phyloP scores from a whole-genome alignment of 176 grass and related monocot genomes.

The Carex myosuroides region DNA sequence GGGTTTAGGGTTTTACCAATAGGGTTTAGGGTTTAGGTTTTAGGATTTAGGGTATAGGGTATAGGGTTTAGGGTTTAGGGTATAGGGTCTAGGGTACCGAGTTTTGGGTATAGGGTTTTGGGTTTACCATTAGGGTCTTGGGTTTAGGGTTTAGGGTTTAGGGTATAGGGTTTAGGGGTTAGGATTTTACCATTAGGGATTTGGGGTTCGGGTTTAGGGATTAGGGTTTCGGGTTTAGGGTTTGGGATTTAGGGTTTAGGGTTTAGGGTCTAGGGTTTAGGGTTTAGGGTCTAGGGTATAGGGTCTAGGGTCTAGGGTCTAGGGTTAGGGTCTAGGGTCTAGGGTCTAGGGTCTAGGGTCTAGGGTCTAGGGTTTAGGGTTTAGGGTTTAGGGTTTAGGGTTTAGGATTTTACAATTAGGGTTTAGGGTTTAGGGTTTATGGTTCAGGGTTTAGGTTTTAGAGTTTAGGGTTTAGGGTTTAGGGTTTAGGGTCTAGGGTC shows the following conservation, averaged over 20 bases:
- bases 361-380: conserved; percentile 20
- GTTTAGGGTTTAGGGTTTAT: conserved; percentile 13
- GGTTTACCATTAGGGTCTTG: too few relatives aligned
- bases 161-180: conserved; percentile 32
- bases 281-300: too few relatives aligned
- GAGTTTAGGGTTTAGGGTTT: conserved; percentile 26
- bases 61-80: background rate
- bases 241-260: conserved; percentile 1
- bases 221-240: conserved; percentile 27
- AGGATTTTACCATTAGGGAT: too few relatives aligned
- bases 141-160: conserved; percentile 29
- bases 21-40: background rate
- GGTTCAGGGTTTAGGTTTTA: conserved; percentile 24
- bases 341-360: conserved; percentile 12
- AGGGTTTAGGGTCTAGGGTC: conserved; percentile 15
- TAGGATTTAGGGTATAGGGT: background rate
- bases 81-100: too few relatives aligned
- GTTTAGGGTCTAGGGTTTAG: conserved; percentile 11
- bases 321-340: conserved; percentile 5
- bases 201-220: conserved; percentile 21
- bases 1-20: too few relatives aligned
- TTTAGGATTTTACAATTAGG: too few relatives aligned
- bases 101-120: conserved; percentile 21
- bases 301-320: background rate
- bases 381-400: conserved; percentile 27